Evolutionary conservation across 257 asterid species (phyloP).

Genomic region (Fraxinus pennsylvanica): DNA sequence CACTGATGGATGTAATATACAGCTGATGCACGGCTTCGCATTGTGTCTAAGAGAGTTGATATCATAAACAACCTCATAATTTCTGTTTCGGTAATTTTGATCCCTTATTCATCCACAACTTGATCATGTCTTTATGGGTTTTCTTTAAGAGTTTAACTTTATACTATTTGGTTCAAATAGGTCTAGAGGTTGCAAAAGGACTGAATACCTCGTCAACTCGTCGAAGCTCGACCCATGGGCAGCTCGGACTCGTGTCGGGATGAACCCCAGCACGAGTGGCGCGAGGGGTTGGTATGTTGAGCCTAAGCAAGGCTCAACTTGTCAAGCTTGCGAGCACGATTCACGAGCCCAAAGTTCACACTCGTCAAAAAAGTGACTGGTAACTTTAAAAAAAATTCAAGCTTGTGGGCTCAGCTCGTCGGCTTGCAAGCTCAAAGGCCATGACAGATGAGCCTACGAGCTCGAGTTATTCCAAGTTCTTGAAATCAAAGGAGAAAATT

Average conservation of each 20-base stretch:
- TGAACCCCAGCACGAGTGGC: no score
- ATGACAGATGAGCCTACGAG: no score
- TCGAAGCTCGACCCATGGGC: no score
- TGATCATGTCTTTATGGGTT: not conserved
- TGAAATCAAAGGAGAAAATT: constrained; percentile 78
- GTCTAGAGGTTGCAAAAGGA: constrained; percentile 36
- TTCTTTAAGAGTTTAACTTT: constrained; percentile 25
- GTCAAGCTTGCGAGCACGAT: no score
- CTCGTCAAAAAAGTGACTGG: no score
- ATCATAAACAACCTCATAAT: constrained; percentile 75
- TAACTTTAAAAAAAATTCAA: no score
- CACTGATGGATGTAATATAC: constrained; percentile 36
- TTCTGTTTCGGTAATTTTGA: constrained; percentile 72
- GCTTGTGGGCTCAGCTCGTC: no score
- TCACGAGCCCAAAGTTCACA: constrained; percentile 45
- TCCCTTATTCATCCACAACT: constrained; percentile 12
- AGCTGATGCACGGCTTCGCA: constrained; percentile 99
- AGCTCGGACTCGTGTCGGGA: no score
- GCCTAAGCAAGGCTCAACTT: no score
- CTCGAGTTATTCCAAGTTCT: constrained; percentile 28
- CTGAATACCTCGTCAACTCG: no score
- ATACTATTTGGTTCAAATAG: constrained; percentile 61
- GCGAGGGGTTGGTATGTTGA: no score
- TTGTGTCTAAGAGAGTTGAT: constrained; percentile 95
- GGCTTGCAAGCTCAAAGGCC: no score